Evolutionary conservation across 1,284 basidiomycete species (phyloP).

Genomic region (Tilletia horrida): DNA sequence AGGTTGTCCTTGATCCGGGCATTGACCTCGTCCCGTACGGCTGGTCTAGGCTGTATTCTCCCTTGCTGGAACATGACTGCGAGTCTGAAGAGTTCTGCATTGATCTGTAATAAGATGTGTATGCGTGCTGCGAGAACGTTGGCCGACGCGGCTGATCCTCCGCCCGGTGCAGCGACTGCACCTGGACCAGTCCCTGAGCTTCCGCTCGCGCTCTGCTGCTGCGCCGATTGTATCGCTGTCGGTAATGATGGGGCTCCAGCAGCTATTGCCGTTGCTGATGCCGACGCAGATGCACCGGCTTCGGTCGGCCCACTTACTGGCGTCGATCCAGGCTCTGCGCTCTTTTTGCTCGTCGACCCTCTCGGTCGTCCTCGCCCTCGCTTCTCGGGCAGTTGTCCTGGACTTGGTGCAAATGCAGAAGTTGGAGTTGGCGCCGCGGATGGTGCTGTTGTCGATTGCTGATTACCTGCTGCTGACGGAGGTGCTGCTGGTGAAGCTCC

Average conservation of each 20-base stretch:
- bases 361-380: conserved; percentile 2
- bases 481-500: not conserved
- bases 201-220: not conserved
- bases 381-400: conserved; percentile 2
- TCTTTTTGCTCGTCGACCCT: not conserved
- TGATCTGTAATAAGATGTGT: not conserved
- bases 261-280: not conserved
- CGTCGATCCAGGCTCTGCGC: not conserved
- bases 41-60: not conserved
- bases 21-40: conserved; percentile 1
- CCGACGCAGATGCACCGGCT: not conserved
- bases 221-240: too few species aligned
- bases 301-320: too few species aligned
- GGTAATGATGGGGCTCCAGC: too few species aligned
- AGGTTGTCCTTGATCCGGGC: not conserved
- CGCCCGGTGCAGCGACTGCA: too few species aligned
- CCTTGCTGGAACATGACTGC: conserved; percentile 9
- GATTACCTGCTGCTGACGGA: not conserved
- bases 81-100: conserved; percentile 11
- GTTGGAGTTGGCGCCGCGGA: not conserved
- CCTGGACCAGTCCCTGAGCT: not conserved
- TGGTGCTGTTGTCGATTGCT: not conserved
- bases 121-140: conserved; percentile 6
- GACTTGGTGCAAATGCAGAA: too few species aligned
- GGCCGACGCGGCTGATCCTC: not conserved